phyloP scores from a whole-genome alignment of 169 alveolate species.

The Plasmodium ovale region DNA sequence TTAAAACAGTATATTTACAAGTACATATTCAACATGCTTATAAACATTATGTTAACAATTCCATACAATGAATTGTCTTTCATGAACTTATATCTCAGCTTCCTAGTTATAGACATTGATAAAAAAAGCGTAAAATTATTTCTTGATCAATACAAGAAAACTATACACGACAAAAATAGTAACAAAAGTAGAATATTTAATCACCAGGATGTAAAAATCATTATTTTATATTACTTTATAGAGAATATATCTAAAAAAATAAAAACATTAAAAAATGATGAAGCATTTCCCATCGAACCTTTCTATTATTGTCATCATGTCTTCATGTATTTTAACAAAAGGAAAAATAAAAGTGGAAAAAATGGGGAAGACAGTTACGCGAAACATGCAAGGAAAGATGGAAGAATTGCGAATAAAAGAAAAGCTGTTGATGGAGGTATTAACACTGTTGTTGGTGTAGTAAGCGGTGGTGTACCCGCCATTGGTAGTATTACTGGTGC shows the following conservation, averaged over 20 bases:
- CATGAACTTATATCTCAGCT: constrained; percentile 49
- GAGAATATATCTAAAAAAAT: constrained; percentile 75
- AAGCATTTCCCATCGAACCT: constrained; percentile 45
- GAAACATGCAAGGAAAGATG: constrained; percentile 2
- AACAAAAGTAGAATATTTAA: constrained; percentile 76
- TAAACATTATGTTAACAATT: constrained; percentile 73
- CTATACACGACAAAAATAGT: constrained; percentile 76
- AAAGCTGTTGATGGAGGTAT: constrained; percentile 17
- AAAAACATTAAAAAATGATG: constrained; percentile 70
- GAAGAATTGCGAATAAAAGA: constrained; percentile 5
- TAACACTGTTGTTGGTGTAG: too few relatives aligned
- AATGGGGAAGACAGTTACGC: background rate
- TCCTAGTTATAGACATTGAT: constrained; percentile 59
- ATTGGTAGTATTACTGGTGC: too few relatives aligned
- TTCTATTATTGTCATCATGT: constrained; percentile 64
- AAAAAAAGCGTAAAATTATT: constrained; percentile 50
- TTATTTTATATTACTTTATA: constrained; percentile 66
- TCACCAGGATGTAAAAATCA: constrained; percentile 73
- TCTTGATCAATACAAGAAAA: constrained; percentile 72
- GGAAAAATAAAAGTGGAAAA: constrained; percentile 50
- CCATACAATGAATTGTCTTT: constrained; percentile 63
- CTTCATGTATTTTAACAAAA: constrained; percentile 63
- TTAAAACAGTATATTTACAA: constrained; percentile 57
- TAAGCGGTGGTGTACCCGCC: too few relatives aligned
- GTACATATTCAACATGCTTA: constrained; percentile 61